A percentile compares a stretch with the other conserved stretches of the same genome.
phyloP scores from a whole-genome alignment of 345 rosid genomes.

The Kandelia obovata region DNA sequence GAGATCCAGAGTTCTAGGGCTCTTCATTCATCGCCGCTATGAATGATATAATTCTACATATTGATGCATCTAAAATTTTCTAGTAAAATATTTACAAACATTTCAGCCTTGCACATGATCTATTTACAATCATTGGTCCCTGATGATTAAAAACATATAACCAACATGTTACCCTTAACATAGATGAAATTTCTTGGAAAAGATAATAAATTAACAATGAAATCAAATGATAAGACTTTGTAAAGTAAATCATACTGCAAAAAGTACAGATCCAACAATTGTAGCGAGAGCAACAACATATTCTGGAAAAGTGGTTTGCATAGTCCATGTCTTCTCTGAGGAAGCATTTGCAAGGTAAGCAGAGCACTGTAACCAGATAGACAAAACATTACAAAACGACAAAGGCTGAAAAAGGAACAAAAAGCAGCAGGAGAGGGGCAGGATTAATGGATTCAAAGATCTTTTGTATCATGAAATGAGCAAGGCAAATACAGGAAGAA shows the following conservation, averaged over 20 bases:
- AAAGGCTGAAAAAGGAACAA: background rate
- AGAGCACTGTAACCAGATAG: slow-evolving; percentile 54
- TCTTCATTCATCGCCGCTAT: background rate
- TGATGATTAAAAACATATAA: background rate
- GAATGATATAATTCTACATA: background rate
- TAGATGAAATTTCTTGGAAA: background rate
- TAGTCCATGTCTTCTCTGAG: slow-evolving; percentile 94
- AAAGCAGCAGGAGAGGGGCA: background rate
- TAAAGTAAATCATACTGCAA: slow-evolving; percentile 51
- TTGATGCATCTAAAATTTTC: background rate
- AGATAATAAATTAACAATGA: background rate
- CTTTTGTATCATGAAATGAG: background rate
- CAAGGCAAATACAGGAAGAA: background rate
- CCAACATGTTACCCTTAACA: background rate
- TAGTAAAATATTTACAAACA: background rate
- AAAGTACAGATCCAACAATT: slow-evolving; percentile 93
- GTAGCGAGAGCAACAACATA: slow-evolving; percentile 98
- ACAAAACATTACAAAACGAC: slow-evolving; percentile 5
- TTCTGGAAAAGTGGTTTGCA: slow-evolving; percentile 93
- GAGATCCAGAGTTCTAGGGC: background rate
- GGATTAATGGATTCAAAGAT: slow-evolving; percentile 11
- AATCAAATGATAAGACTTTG: slow-evolving; percentile 4
- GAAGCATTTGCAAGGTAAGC: slow-evolving; percentile 64
- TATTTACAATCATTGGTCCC: slow-evolving; percentile 3
- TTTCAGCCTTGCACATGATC: background rate